Conservation (phyloP, 352 stramenopile genomes). For the Globisporangium recalcitrans region DNA sequence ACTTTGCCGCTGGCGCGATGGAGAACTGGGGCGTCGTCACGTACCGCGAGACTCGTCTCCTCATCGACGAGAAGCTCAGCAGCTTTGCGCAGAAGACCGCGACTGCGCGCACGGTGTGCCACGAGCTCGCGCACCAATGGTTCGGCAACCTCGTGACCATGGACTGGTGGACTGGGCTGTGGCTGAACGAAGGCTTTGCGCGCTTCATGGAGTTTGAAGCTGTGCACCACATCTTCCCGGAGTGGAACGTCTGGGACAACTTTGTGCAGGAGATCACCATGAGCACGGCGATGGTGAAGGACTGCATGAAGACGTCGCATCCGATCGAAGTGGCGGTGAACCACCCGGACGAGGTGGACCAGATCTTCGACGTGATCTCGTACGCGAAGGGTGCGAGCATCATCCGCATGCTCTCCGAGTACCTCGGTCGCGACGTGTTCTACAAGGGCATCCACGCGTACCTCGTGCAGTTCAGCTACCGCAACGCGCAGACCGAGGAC, state of each 20-base stretch:
- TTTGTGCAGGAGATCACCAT: conserved; percentile 88
- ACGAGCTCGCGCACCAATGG: conserved; percentile 97
- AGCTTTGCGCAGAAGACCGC: conserved; percentile 61
- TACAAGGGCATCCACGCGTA: conserved; percentile 91
- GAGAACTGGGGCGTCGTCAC: conserved; percentile 95
- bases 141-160: conserved; percentile 99
- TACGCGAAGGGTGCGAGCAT: conserved; percentile 91
- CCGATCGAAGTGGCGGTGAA: conserved; percentile 94
- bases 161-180: conserved; percentile 95
- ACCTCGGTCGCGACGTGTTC: conserved; percentile 69
- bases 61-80: conserved; percentile 79
- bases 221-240: conserved; percentile 89
- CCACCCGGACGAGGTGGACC: conserved; percentile 93
- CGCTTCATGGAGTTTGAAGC: conserved; percentile 95
- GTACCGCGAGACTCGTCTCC: conserved; percentile 93
- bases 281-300: conserved; percentile 86
- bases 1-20: conserved; percentile 96
- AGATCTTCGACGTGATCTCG: conserved; percentile 98
- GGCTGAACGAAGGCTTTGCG: conserved; percentile 98
- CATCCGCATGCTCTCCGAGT: conserved; percentile 77
- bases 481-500: conserved; percentile 93
- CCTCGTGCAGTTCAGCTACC: conserved; percentile 90
- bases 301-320: conserved; percentile 90
- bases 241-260: conserved; percentile 96
- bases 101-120: conserved; percentile 94